A percentile compares a stretch with the other conserved stretches of the same genome.
phyloP scores from a whole-genome alignment of 495 filamentous ascomycete genomes.

The Neurospora sp. region DNA sequence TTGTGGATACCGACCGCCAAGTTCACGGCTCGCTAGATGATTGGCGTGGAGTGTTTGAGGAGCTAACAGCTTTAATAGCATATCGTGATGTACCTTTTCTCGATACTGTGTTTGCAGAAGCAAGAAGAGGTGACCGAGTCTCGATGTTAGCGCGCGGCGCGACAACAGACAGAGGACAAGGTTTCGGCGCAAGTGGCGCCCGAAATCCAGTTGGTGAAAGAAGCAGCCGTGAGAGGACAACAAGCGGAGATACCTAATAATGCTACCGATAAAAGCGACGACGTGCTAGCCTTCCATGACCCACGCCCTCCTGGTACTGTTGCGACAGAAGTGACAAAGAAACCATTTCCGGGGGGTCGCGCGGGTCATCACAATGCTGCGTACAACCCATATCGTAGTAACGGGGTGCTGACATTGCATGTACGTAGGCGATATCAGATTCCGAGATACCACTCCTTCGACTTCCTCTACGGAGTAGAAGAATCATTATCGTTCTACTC shows the following conservation, averaged over 20 bases:
- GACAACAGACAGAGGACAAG: neutral
- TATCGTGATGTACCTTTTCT: neutral
- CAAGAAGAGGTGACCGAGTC: neutral
- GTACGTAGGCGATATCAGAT: neutral
- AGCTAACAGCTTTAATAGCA: neutral
- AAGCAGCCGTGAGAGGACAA: neutral
- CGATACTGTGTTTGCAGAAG: neutral
- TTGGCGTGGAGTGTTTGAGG: neutral
- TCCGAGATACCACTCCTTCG: neutral
- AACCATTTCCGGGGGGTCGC: neutral
- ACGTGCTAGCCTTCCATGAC: neutral
- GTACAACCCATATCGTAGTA: neutral
- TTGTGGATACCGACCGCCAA: too few species aligned
- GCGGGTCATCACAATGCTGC: neutral
- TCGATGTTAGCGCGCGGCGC: constrained; percentile 1
- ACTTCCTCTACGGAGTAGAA: neutral
- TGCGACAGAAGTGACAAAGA: neutral
- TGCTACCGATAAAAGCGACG: neutral
- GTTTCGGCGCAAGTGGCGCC: constrained; percentile 3
- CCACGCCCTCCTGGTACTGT: neutral
- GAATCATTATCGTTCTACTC: neutral
- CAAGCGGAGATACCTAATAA: neutral
- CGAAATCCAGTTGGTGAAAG: neutral
- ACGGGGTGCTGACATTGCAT: neutral
- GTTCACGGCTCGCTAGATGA: neutral